phyloP scores from a whole-genome alignment of 148 eudicot species.

The Vaccinium myrtillus region DNA sequence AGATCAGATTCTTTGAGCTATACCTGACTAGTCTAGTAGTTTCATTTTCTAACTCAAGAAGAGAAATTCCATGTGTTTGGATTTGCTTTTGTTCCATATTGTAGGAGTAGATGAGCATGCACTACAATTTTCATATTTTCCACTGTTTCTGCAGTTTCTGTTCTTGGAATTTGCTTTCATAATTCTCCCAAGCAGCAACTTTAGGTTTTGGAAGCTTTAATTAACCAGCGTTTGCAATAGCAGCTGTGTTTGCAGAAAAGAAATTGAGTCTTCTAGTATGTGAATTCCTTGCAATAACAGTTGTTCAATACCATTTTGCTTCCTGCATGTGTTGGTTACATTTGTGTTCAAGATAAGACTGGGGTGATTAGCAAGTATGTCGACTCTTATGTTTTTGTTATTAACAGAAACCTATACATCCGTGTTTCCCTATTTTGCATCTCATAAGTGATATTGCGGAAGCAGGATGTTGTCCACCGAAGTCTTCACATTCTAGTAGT shows the following conservation, averaged over 20 bases:
- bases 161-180: neutral
- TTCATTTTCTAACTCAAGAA: neutral
- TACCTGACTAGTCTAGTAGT: neutral
- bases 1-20: neutral
- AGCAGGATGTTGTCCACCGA: neutral
- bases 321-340: neutral
- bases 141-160: neutral
- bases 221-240: neutral
- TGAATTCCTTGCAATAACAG: neutral
- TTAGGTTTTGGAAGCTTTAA: neutral
- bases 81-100: constrained; percentile 9
- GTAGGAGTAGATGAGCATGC: neutral
- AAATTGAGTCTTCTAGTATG: neutral
- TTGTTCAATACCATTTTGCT: neutral
- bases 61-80: neutral
- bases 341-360: neutral
- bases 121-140: neutral
- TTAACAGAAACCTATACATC: neutral
- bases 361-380: neutral
- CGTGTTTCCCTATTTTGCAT: neutral
- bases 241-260: neutral
- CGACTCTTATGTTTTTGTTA: neutral
- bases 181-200: neutral
- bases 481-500: constrained; percentile 44
- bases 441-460: neutral